phyloP scores from a whole-genome alignment of 768 basidiomycete genomes.

The Coprinellus aureogranulatus region DNA sequence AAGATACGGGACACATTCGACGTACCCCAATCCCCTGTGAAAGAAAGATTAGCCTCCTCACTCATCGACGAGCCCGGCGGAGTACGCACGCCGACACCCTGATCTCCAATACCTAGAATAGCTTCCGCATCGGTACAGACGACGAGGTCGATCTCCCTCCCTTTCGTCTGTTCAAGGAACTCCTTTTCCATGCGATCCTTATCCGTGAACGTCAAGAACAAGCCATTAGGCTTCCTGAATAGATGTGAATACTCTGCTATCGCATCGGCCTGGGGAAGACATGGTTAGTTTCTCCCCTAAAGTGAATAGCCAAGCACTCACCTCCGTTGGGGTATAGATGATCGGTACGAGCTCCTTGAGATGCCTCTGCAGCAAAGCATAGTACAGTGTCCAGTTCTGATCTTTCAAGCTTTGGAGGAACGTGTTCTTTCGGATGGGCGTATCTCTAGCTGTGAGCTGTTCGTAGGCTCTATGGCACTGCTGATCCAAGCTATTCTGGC shows the following conservation, averaged over 20 bases:
- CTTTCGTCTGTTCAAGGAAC: constrained; percentile 65
- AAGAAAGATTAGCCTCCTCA: background rate
- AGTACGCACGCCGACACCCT: constrained; percentile 60
- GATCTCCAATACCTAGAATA: constrained; percentile 69
- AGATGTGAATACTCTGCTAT: constrained; percentile 83
- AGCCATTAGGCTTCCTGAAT: constrained; percentile 74
- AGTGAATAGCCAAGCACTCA: constrained; percentile 22
- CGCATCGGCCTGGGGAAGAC: constrained; percentile 61
- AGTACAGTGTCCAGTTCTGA: constrained; percentile 84
- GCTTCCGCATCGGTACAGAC: constrained; percentile 85
- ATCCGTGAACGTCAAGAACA: constrained; percentile 65
- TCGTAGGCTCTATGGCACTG: constrained; percentile 74
- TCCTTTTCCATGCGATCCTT: constrained; percentile 72
- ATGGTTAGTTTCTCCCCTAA: background rate
- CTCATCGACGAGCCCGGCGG: background rate
- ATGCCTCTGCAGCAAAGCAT: constrained; percentile 57
- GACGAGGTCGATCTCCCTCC: constrained; percentile 67
- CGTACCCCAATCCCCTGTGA: constrained; percentile 52
- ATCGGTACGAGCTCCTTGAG: constrained; percentile 64
- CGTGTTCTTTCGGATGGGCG: constrained; percentile 58
- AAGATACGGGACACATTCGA: background rate
- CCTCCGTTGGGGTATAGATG: constrained; percentile 83
- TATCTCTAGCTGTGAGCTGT: constrained; percentile 44
- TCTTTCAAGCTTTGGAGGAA: constrained; percentile 75
- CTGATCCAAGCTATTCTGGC: constrained; percentile 66